These are phyloP conservation scores for Hibiscus mutabilis DNA, from an alignment of 345 rosid species.

Conservation along the genomic window DNA sequence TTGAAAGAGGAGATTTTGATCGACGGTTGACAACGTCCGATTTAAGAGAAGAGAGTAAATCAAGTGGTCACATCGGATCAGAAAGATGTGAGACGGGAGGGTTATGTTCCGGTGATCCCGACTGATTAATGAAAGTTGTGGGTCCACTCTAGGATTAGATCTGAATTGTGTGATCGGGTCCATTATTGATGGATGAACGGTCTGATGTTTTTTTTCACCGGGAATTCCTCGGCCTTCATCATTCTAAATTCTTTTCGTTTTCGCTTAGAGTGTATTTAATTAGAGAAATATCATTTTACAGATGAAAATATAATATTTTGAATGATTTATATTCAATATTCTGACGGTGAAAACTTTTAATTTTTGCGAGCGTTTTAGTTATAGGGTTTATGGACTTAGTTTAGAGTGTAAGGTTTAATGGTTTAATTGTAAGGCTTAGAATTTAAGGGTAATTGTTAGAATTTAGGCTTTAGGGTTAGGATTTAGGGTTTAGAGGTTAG, in stretches of 20 bases:
- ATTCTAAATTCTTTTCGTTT: neutral
- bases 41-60: neutral
- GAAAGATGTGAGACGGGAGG: constrained; percentile 25
- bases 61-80: constrained; percentile 22
- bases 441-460: too few species aligned
- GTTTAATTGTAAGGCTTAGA: too few species aligned
- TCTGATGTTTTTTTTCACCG: neutral
- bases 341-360: too few species aligned
- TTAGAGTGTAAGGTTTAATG: too few species aligned
- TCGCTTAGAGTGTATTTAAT: too few species aligned
- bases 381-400: too few species aligned
- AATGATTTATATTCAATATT: too few species aligned
- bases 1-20: constrained; percentile 16
- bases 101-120: constrained; percentile 29
- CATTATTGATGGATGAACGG: constrained; percentile 4
- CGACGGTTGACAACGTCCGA: constrained; percentile 33
- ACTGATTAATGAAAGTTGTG: neutral
- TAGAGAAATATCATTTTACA: too few species aligned
- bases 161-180: neutral
- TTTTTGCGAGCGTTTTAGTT: too few species aligned
- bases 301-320: too few species aligned
- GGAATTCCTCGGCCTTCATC: neutral
- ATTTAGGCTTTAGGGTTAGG: too few species aligned
- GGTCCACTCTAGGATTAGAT: constrained; percentile 10
- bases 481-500: too few species aligned